A percentile compares a stretch with the other conserved stretches of the same genome.
Evolutionary conservation across 2,329 filamentous ascomycete genomes (phyloP).

Genomic region (Xylariomycetidae sp.): DNA sequence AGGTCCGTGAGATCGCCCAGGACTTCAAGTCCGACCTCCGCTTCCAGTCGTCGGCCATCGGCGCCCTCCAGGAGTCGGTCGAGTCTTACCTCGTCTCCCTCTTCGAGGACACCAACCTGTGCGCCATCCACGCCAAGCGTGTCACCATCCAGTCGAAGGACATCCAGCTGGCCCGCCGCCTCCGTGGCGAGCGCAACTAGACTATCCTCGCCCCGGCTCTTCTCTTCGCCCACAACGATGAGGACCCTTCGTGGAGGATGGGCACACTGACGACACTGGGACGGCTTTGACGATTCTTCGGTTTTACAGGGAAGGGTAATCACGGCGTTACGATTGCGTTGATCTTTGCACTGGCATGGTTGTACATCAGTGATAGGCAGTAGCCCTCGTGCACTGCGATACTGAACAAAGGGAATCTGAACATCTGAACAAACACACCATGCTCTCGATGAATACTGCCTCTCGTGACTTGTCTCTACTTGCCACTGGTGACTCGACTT

Average conservation of each 20-base stretch:
- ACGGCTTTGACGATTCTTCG: constrained; percentile 35
- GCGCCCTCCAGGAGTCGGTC: constrained; percentile 95
- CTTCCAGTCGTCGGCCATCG: constrained; percentile 98
- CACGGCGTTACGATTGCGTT: constrained; percentile 36
- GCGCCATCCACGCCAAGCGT: constrained; percentile 98
- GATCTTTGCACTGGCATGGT: constrained; percentile 30
- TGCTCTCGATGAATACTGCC: no score
- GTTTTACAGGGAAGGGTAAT: constrained; percentile 34
- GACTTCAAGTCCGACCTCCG: constrained; percentile 93
- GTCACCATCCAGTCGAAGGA: constrained; percentile 98
- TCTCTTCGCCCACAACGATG: constrained; percentile 16
- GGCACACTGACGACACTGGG: constrained; percentile 31
- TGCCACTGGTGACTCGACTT: not conserved
- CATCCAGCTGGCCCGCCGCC: constrained; percentile 91
- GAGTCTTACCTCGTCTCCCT: constrained; percentile 98
- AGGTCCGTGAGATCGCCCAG: constrained; percentile 89
- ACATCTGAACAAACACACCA: constrained; percentile 22
- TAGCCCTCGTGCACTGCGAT: constrained; percentile 21
- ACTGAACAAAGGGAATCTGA: constrained; percentile 31
- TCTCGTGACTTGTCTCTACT: not conserved
- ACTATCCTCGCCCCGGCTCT: constrained; percentile 12
- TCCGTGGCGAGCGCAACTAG: constrained; percentile 90
- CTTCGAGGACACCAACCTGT: constrained; percentile 97
- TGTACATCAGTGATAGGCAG: constrained; percentile 36
- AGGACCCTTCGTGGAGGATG: constrained; percentile 22